Conservation (phyloP, 352 stramenopile genomes). For the Phytophthora ohioensis region DNA sequence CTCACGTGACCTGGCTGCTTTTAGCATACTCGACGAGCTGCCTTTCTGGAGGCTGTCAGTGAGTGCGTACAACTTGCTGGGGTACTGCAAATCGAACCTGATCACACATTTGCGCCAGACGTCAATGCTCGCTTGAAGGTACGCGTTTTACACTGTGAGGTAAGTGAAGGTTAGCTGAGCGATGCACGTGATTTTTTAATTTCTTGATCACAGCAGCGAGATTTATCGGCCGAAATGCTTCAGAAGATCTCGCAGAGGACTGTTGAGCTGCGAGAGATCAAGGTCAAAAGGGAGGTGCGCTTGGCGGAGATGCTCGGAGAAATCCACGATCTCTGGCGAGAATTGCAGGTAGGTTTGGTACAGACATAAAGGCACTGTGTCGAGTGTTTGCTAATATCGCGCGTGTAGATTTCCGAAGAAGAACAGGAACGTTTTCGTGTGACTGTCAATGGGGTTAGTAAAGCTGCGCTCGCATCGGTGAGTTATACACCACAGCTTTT, state of each 20-base stretch:
- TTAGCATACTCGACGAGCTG: conserved; percentile 36
- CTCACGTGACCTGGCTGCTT: neutral
- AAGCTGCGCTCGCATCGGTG: conserved; percentile 39
- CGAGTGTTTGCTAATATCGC: neutral
- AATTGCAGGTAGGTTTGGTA: conserved; percentile 32
- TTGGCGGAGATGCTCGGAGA: conserved; percentile 42
- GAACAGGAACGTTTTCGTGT: conserved; percentile 36
- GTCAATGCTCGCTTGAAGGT: conserved; percentile 43
- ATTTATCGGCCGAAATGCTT: conserved; percentile 42
- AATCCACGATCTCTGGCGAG: conserved; percentile 45
- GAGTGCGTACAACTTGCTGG: conserved; percentile 37
- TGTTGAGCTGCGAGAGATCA: conserved; percentile 44
- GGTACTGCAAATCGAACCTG: conserved; percentile 36
- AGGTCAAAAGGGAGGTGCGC: conserved; percentile 32
- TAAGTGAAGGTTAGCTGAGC: neutral
- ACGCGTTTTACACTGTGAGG: neutral
- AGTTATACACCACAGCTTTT: neutral
- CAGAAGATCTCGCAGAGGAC: conserved; percentile 46
- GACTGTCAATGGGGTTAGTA: conserved; percentile 35
- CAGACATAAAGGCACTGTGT: neutral
- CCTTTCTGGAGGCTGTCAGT: conserved; percentile 36
- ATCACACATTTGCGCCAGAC: conserved; percentile 26
- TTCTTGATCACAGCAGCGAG: conserved; percentile 24
- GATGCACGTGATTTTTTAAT: no score
- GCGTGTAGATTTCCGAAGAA: conserved; percentile 42